phyloP scores from a whole-genome alignment of 2,329 filamentous ascomycete species.

The Geosmithia flava region DNA sequence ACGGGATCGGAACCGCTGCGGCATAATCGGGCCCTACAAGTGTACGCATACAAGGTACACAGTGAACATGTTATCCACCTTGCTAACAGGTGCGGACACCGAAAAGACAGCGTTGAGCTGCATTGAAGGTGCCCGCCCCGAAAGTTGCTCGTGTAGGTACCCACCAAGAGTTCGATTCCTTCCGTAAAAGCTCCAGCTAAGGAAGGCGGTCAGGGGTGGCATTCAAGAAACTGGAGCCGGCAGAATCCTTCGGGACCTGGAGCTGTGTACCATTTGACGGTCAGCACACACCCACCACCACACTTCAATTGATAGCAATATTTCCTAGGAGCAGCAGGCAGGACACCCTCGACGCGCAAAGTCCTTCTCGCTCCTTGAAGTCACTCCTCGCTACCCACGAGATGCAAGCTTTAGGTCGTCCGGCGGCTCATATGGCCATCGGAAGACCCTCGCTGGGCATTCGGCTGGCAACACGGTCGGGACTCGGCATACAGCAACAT shows the following conservation, averaged over 20 bases:
- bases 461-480: not conserved
- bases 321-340: no score
- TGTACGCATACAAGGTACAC: no score
- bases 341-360: not conserved
- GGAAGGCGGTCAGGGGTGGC: slow-evolving; percentile 2
- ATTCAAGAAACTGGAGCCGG: not conserved
- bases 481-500: not conserved
- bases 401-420: slow-evolving; percentile 22
- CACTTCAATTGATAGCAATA: not conserved
- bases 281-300: not conserved
- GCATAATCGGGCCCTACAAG: not conserved
- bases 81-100: no score
- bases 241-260: not conserved
- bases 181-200: not conserved
- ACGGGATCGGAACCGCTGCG: not conserved
- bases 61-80: no score
- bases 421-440: slow-evolving; percentile 14
- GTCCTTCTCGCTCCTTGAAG: not conserved
- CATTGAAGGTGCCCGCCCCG: no score
- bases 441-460: not conserved
- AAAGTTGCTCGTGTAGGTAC: no score
- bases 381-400: not conserved
- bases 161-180: not conserved
- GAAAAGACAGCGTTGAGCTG: no score
- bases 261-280: not conserved